Conservation (phyloP, 2,329 filamentous ascomycete genomes). For the Cordyceps cateniannulata region DNA sequence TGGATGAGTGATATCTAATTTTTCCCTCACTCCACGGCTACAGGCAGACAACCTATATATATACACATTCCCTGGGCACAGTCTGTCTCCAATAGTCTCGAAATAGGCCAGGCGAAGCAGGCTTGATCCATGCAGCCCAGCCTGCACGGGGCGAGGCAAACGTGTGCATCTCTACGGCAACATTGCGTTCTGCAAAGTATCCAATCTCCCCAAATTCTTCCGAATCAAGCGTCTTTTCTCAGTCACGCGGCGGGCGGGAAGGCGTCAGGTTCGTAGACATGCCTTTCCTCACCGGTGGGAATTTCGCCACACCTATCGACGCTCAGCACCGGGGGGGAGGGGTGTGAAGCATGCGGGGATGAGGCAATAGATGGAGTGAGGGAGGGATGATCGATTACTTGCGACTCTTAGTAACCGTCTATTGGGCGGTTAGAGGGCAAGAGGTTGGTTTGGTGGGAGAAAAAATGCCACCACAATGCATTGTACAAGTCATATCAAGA, state of each 20-base stretch:
- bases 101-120: background rate
- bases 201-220: constrained; percentile 2
- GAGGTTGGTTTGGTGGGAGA: background rate
- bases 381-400: background rate
- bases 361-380: background rate
- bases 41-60: background rate
- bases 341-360: background rate
- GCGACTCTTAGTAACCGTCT: background rate
- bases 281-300: constrained; percentile 2
- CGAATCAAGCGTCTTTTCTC: background rate
- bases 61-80: background rate
- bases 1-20: too few relatives aligned
- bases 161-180: constrained; percentile 8
- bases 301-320: background rate
- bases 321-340: background rate
- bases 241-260: background rate
- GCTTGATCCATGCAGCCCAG: background rate
- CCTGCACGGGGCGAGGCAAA: background rate
- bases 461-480: constrained; percentile 3
- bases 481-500: constrained; percentile 6
- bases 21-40: too few relatives aligned
- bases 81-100: background rate
- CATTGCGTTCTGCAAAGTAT: background rate
- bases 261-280: background rate
- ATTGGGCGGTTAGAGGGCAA: background rate